phyloP scores from a whole-genome alignment of 768 basidiomycete species.

The Tricholoma flavovirens region DNA sequence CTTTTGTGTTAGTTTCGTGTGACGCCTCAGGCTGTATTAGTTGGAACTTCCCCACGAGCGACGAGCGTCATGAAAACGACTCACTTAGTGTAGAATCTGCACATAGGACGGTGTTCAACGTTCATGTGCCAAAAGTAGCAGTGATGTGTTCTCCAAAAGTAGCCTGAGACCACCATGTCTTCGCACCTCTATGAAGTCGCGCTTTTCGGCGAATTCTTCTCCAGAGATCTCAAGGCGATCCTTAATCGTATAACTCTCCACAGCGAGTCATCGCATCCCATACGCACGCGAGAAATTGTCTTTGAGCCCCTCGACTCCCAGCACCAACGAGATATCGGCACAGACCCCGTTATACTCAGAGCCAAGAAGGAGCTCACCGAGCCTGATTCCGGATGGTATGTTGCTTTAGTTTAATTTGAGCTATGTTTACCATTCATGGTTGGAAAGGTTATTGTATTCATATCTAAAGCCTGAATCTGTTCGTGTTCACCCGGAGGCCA shows the following conservation, averaged over 20 bases:
- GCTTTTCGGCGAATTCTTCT: constrained; percentile 76
- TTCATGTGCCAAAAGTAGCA: background rate
- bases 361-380: constrained; percentile 71
- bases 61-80: too few species aligned
- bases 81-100: background rate
- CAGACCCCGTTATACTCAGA: constrained; percentile 63
- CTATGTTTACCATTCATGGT: background rate
- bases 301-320: constrained; percentile 75
- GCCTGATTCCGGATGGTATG: constrained; percentile 60
- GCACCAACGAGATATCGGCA: constrained; percentile 51
- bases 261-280: constrained; percentile 67
- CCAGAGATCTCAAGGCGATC: constrained; percentile 68
- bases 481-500: constrained; percentile 79
- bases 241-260: constrained; percentile 79
- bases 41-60: too few species aligned
- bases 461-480: constrained; percentile 83
- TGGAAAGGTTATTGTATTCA: constrained; percentile 64
- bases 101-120: background rate
- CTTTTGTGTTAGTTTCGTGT: background rate
- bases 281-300: constrained; percentile 74
- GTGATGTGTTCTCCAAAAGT: background rate
- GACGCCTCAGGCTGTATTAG: too few species aligned
- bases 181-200: constrained; percentile 74
- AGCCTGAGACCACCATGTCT: constrained; percentile 36
- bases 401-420: constrained; percentile 2